Evolutionary conservation across 2,329 filamentous ascomycete species (phyloP).

Genomic region (Fusarium agapanthi): DNA sequence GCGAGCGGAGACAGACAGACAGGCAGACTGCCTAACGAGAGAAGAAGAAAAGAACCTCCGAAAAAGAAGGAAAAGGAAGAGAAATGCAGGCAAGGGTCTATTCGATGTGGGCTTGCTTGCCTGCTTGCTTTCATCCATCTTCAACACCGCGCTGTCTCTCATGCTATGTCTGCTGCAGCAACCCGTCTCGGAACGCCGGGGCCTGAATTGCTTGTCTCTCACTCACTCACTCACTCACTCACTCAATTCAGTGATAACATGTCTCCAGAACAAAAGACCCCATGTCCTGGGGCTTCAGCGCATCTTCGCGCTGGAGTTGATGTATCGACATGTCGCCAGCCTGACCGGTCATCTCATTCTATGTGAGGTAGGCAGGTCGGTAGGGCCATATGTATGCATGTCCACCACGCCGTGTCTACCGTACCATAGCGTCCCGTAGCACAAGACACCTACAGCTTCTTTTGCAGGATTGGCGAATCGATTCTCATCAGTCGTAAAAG

Average conservation of each 20-base stretch:
- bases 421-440: background rate
- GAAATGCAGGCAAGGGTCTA: background rate
- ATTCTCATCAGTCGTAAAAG: background rate
- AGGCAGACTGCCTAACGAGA: background rate
- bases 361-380: background rate
- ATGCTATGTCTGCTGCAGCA: background rate
- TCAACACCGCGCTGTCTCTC: background rate
- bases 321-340: slow-evolving; percentile 1
- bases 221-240: background rate
- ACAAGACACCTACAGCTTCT: slow-evolving; percentile 1
- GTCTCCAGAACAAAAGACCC: background rate
- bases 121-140: background rate
- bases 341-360: slow-evolving; percentile 1
- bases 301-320: slow-evolving; percentile 13
- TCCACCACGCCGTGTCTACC: background rate
- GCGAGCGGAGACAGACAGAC: background rate
- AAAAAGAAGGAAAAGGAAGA: background rate
- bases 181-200: background rate
- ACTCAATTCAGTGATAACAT: background rate
- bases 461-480: background rate
- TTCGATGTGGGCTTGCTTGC: background rate
- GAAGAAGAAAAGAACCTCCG: background rate
- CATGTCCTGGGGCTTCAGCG: slow-evolving; percentile 17
- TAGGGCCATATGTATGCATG: background rate
- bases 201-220: background rate